These are phyloP conservation scores for Danielozyma ontarioensis DNA, from an alignment of 805 yeast genomes.

Conservation along the genomic window DNA sequence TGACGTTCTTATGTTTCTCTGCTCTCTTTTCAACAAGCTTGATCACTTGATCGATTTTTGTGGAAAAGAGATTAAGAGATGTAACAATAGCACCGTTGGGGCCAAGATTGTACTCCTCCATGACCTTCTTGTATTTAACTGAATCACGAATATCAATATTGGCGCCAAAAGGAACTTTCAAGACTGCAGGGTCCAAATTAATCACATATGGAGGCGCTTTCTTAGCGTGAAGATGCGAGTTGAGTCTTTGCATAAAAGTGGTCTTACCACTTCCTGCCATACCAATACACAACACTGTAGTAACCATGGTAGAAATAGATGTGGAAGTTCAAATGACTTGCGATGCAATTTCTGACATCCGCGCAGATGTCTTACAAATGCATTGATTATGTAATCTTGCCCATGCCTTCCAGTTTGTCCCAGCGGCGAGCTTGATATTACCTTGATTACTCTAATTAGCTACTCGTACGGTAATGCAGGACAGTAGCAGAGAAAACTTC, in stretches of 20 bases:
- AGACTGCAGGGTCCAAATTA: conserved; percentile 94
- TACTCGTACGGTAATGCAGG: no score
- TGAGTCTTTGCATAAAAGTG: conserved; percentile 92
- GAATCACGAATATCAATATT: conserved; percentile 96
- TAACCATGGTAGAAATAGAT: background rate
- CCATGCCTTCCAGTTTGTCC: no score
- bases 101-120: conserved; percentile 92
- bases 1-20: conserved; percentile 54
- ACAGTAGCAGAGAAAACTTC: no score
- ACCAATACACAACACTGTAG: conserved; percentile 43
- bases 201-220: conserved; percentile 83
- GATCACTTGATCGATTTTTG: conserved; percentile 95
- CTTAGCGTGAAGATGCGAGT: conserved; percentile 76
- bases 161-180: conserved; percentile 88
- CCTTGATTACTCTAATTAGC: no score
- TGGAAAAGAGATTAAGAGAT: conserved; percentile 82
- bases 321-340: no score
- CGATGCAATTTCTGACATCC: no score
- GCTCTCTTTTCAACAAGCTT: conserved; percentile 76
- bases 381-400: background rate
- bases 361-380: no score
- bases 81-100: conserved; percentile 99
- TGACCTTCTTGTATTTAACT: conserved; percentile 89
- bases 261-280: conserved; percentile 85
- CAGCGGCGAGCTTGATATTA: no score